phyloP scores from a whole-genome alignment of 805 yeast genomes.

The Jamesozyma gamospora region DNA sequence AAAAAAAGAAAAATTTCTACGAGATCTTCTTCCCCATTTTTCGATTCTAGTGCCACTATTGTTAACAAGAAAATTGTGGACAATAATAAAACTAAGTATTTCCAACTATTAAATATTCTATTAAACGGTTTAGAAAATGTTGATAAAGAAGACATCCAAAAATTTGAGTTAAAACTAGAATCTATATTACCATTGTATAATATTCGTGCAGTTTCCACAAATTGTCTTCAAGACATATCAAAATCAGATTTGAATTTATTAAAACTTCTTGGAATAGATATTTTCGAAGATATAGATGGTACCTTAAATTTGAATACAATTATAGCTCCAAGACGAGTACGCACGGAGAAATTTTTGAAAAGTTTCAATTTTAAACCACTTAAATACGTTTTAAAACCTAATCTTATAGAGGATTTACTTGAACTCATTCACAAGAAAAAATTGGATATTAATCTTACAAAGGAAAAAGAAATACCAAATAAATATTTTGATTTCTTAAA shows the following conservation, averaged over 20 bases:
- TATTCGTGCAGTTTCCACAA: constrained; percentile 51
- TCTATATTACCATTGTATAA: constrained; percentile 18
- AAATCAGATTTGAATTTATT: constrained; percentile 37
- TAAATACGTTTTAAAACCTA: constrained; percentile 44
- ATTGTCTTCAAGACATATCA: constrained; percentile 38
- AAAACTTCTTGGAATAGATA: constrained; percentile 44
- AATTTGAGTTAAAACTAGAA: not conserved
- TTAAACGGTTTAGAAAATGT: not conserved
- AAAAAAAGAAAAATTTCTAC: no score
- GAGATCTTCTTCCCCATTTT: no score
- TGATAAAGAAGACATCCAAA: not conserved
- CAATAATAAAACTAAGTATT: no score
- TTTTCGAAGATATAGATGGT: constrained; percentile 28
- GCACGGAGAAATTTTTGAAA: constrained; percentile 80
- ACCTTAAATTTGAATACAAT: constrained; percentile 35
- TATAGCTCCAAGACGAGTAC: constrained; percentile 69
- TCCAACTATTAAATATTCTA: no score
- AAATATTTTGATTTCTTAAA: constrained; percentile 32
- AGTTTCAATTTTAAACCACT: constrained; percentile 49
- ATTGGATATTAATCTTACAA: constrained; percentile 26
- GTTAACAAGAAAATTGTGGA: no score
- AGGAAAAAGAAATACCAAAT: constrained; percentile 27
- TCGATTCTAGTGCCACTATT: no score
- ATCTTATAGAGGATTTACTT: constrained; percentile 40
- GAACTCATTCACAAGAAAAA: constrained; percentile 18